Base-by-base conservation (phyloP, 352 stramenopile genomes). In the Globisporangium emineosum region DNA sequence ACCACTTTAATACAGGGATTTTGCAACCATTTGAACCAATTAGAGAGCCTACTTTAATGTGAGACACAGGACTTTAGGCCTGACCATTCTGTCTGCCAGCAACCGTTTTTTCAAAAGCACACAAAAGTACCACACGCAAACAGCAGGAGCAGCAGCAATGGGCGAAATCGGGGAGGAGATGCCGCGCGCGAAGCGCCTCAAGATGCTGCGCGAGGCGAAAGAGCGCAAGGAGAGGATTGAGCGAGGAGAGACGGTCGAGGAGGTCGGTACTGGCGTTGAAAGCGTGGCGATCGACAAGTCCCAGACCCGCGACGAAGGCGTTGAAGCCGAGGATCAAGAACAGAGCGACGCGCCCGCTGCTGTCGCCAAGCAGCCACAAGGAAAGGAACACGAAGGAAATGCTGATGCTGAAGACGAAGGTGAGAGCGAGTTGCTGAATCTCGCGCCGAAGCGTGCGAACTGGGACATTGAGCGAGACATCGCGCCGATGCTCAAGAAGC, bases 401-500 rank as follows among this genome's bases (percentile, higher is more conserved):
- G 72, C 77, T 2, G 73, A 64, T 0, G 71, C 79, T 0, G 73
- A 78, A 5, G 70, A 81, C 9, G 74, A 90, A 27, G 78, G 81
- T 7, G 82, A 89, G 0, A 78, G 82, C 15, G 87, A 94, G 7
- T 56, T 89, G 29, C 62, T 96, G 55, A 86, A 84, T 40, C 69
- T 96, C 2, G 88, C 88, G 23, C 85, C 88, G 1, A 94, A 93
- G 72, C 85, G 84, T 23, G 85, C 86, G 21, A 96, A 93, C 60
- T 96, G 86, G 85, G 88, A 96, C 59, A 91, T 96, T 61, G 86
- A 94, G 64, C 82, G 88, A 29, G 86, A 93, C 53, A 90, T 96
- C 60, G 88, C 83, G 21, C 87, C 87, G 12, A 89, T 94, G 81
- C 77, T 96, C 35, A 91, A 92, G 70, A 96, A 91, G 62, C 72